phyloP scores from a whole-genome alignment of 306 rosid species.

The Cajanus cajan region DNA sequence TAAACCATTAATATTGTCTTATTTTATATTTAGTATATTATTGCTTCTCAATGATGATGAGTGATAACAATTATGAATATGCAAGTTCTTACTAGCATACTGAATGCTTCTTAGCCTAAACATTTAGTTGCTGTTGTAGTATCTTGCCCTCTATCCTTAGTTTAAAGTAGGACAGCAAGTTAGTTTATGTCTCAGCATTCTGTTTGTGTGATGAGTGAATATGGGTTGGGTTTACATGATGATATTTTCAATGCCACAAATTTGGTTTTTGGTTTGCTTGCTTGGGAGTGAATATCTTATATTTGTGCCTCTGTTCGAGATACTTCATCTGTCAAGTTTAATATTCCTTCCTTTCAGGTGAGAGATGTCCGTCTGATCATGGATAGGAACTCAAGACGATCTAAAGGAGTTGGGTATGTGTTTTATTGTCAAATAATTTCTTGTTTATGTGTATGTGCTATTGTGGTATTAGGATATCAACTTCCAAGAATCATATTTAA shows the following conservation, averaged over 20 bases:
- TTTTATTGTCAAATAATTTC: constrained; percentile 24
- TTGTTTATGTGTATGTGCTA: constrained; percentile 42
- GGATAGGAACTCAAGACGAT: constrained; percentile 99
- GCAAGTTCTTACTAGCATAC: constrained; percentile 20
- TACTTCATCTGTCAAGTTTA: not conserved
- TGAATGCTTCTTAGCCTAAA: constrained; percentile 39
- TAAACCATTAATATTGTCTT: not conserved
- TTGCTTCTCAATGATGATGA: constrained; percentile 6
- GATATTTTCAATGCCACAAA: constrained; percentile 32
- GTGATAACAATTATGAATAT: constrained; percentile 20
- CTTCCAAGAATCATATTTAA: constrained; percentile 71
- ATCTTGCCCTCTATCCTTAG: constrained; percentile 53
- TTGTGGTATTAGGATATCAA: constrained; percentile 49
- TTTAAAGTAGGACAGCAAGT: constrained; percentile 46
- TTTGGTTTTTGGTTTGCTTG: constrained; percentile 32
- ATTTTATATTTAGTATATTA: not conserved
- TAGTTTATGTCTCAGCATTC: constrained; percentile 49
- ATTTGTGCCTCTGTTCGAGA: constrained; percentile 4
- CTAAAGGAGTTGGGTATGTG: constrained; percentile 99
- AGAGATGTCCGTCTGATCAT: constrained; percentile 98
- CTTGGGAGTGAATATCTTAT: constrained; percentile 11
- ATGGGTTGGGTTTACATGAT: constrained; percentile 15
- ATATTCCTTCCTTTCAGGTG: constrained; percentile 56
- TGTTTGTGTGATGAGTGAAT: constrained; percentile 52
- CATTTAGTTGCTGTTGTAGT: constrained; percentile 56